Conservation (phyloP, 306 rosid genomes). For the Cajanus cajan region DNA sequence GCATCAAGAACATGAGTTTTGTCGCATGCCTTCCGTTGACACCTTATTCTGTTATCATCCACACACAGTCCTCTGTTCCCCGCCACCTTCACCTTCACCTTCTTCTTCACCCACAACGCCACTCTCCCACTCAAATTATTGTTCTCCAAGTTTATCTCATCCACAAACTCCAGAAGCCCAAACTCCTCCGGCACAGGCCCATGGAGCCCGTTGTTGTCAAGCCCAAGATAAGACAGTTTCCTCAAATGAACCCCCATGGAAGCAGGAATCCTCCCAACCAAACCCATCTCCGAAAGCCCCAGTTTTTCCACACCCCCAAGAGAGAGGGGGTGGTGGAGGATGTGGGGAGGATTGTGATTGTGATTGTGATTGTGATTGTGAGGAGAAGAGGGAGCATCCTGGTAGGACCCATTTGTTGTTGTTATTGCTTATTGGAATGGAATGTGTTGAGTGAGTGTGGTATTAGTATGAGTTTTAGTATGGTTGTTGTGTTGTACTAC, state of each 20-base stretch:
- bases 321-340: too few relatives aligned
- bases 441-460: too few relatives aligned
- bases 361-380: too few relatives aligned
- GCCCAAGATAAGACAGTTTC: constrained; percentile 61
- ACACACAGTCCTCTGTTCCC: constrained; percentile 71
- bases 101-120: constrained; percentile 43
- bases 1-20: constrained; percentile 40
- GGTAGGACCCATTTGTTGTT: too few relatives aligned
- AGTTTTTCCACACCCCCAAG: constrained; percentile 47
- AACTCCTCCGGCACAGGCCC: constrained; percentile 73
- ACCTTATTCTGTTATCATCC: constrained; percentile 33
- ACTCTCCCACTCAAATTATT: constrained; percentile 72
- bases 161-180: constrained; percentile 43
- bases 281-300: constrained; percentile 72
- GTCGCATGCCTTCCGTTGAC: constrained; percentile 44
- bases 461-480: too few relatives aligned
- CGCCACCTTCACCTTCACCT: constrained; percentile 52
- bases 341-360: too few relatives aligned
- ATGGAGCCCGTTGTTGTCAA: constrained; percentile 68
- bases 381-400: too few relatives aligned
- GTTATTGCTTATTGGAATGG: too few relatives aligned
- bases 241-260: constrained; percentile 69
- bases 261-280: constrained; percentile 60
- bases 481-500: too few relatives aligned
- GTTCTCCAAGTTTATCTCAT: constrained; percentile 79